Base-by-base conservation (phyloP, 2,329 filamentous ascomycete genomes). In the Aspergillus neoniger region DNA sequence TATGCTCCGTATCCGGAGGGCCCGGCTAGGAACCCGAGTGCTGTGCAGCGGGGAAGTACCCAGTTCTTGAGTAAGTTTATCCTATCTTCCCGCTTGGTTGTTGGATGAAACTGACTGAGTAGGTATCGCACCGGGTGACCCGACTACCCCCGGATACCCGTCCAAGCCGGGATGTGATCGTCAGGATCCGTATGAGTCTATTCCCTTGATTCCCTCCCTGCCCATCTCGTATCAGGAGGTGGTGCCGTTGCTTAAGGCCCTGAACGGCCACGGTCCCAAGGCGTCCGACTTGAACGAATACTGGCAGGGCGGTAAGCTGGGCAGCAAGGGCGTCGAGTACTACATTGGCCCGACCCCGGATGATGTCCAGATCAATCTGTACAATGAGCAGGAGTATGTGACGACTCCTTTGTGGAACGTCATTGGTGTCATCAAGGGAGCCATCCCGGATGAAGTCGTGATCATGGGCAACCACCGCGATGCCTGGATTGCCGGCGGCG, bases 401-500 rank as follows among this genome's bases (percentile, higher is more conserved):
- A 94, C 85, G 1, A 95, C 90, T 0, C 90, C 91, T 4, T 80
- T 94, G 55, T 96, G 92, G 92, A 90, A 99, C 72, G 91, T 95
- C 2, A 94, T 98, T 65, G 94, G 94, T 48, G 82, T 95, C 49
- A 91, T 99, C 74, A 96, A 96, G 69, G 95, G 94, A 9, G 90
- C 89, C 0, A 86, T 95, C 38, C 82, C 87, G 0, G 88, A 96
- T 68, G 92, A 97, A 71, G 92, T 96, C 1, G 82, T 99, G 49
- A 84, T 99, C 3, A 80, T 98, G 32, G 92, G 93, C n/a, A 96
- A 96, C 71, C 93, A 96, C 72, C 87, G 92, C 36, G 92, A 96
- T 76, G 91, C 93, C 0, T 96, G 91, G 91, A 89, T 94, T 69
- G 88, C 88, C 19, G 91, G 91, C n/a, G 91, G 91, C 23, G 90